Percentiles rank a stretch among this genome's conserved stretches.
Conservation (phyloP, 2,329 filamentous ascomycete genomes). For the Capronia epimyces region DNA sequence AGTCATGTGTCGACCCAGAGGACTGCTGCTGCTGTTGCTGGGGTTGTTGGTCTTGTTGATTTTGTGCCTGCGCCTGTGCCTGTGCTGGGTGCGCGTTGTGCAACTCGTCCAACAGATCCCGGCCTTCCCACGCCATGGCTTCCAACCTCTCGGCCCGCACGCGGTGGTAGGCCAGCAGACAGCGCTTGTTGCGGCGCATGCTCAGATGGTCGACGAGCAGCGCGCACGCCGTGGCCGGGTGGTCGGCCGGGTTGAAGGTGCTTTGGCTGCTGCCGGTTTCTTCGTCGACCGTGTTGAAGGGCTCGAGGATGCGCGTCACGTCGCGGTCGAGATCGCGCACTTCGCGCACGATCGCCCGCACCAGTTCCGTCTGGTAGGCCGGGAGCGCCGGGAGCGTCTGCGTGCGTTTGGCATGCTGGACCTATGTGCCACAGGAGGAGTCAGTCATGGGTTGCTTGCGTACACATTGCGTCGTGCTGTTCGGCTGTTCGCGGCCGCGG, state of each 20-base stretch:
- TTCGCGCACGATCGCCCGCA: constrained; percentile 81
- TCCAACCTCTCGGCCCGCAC: constrained; percentile 87
- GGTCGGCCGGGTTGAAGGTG: constrained; percentile 75
- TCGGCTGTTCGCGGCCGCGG: too few relatives aligned
- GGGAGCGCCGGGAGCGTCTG: constrained; percentile 81
- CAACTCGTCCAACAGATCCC: constrained; percentile 54
- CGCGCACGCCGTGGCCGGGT: constrained; percentile 79
- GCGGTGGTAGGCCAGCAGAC: constrained; percentile 87
- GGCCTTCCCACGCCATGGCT: constrained; percentile 85
- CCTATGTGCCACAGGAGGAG: constrained; percentile 47
- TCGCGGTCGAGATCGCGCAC: constrained; percentile 90
- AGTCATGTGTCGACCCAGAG: constrained; percentile 52
- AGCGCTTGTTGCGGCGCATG: constrained; percentile 94
- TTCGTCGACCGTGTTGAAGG: constrained; percentile 47
- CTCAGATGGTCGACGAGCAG: constrained; percentile 89
- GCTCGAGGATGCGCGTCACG: constrained; percentile 69
- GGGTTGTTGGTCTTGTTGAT: neutral
- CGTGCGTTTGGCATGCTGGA: constrained; percentile 91
- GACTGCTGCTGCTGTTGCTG: constrained; percentile 47
- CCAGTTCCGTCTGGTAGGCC: constrained; percentile 85
- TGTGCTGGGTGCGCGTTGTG: neutral
- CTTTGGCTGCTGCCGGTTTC: constrained; percentile 46
- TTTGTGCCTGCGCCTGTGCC: neutral
- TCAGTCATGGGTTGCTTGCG: too few relatives aligned
- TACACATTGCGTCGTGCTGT: too few relatives aligned